Base-by-base conservation (phyloP, 2,329 filamentous ascomycete species). In the Alternaria consortialis region DNA sequence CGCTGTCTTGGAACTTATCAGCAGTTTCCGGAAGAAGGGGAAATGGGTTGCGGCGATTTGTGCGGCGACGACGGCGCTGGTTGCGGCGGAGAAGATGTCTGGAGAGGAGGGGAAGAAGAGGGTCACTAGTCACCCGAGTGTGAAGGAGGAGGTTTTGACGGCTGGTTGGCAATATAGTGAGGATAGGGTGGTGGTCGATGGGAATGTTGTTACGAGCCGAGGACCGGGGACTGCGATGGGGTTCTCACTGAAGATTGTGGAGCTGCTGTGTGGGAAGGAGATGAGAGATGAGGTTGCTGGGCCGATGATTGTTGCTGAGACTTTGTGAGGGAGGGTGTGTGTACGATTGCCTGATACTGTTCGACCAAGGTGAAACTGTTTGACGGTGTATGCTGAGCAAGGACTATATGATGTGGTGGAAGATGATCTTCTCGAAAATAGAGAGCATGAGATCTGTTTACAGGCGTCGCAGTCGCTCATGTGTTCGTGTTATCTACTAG, bases 281-380 rank as follows among this genome's bases (percentile, higher is more conserved):
- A 84, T 80, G 71, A 80, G 80, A 54, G 82, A 84, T 29, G 83
- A 83, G 8, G 80, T 85, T 47, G 78, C 84, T 29, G 80, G 81
- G 29, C 80, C 85, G 44, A 81, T 83, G 73, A 77, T 86, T 64
- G 74, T 83, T 39, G 69, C 73, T 32, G 63, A 70, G 52, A 70
- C 62, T 2, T 32, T 76, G 40, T 77, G 56, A 61, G 50, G n/a
- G 13, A 20, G 5, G 25, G 12, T n/a, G 7, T 5, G 27, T 23
- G n/a, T 20, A 12, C 20, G 20, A 20, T 20, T 20, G 20, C 2
- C 20, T 20, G 20, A 2, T 20, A 20, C 20, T 20, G 20, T 20
- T 20, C 20, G 20, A 20, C 20, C 20, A 20, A 2, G 20, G 20
- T 20, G 2, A 20, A 20, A 2, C 27, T 29, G 27, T 4, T 29